Conservation (phyloP, 2,329 filamentous ascomycete genomes). For the Dactylellina sp. region DNA sequence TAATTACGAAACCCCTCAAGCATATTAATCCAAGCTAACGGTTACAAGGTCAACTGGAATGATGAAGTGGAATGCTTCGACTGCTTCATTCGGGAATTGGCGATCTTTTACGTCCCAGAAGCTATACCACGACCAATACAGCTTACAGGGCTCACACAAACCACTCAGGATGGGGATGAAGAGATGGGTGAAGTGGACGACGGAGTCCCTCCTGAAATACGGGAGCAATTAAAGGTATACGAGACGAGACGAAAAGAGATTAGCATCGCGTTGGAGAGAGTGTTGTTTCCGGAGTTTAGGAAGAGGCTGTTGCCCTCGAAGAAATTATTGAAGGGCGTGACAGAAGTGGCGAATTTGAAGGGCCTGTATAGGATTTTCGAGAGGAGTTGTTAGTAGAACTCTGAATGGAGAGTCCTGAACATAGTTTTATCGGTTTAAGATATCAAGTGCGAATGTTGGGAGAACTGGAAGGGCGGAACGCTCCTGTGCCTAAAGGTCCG, state of each 20-base stretch:
- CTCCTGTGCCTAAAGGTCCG: no score
- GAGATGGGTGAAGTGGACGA: conserved; percentile 63
- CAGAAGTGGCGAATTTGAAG: conserved; percentile 92
- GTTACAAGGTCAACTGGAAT: conserved; percentile 79
- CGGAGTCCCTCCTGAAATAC: conserved; percentile 66
- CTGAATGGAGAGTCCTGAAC: conserved; percentile 1
- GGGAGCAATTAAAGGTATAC: conserved; percentile 64
- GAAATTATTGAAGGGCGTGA: conserved; percentile 77
- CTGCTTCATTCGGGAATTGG: conserved; percentile 84
- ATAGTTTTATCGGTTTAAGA: not conserved
- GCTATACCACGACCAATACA: conserved; percentile 72
- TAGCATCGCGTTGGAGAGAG: conserved; percentile 80
- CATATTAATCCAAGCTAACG: conserved; percentile 17
- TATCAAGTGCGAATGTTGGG: no score
- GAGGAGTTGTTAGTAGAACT: conserved; percentile 73
- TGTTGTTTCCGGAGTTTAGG: conserved; percentile 90
- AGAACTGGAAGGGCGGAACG: not conserved
- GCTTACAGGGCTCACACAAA: conserved; percentile 26
- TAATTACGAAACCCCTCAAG: not conserved
- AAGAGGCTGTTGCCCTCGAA: conserved; percentile 84
- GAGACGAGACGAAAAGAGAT: conserved; percentile 74
- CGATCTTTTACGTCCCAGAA: conserved; percentile 90
- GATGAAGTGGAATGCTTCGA: conserved; percentile 88
- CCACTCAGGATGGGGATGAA: conserved; percentile 59
- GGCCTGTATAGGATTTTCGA: conserved; percentile 95